phyloP scores from a whole-genome alignment of 306 rosid species.

The Vigna hirtella region DNA sequence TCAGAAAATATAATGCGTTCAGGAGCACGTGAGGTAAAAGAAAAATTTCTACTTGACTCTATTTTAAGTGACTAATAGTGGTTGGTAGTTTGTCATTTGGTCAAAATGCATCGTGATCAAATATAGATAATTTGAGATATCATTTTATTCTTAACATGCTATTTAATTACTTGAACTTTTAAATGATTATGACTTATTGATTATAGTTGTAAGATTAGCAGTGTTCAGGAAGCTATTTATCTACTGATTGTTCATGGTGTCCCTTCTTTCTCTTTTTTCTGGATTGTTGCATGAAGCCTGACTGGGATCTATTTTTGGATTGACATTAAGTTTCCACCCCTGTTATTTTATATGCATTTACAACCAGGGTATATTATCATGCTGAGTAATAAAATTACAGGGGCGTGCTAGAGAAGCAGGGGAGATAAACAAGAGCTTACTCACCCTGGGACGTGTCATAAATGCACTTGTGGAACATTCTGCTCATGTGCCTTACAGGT shows the following conservation, averaged over 20 bases:
- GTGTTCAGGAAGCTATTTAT: not conserved
- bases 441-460: conserved; percentile 95
- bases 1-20: conserved; percentile 97
- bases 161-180: not conserved
- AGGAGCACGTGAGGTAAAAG: conserved; percentile 93
- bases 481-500: conserved; percentile 95
- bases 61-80: conserved; percentile 9
- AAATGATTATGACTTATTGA: not conserved
- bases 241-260: not conserved
- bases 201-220: not conserved
- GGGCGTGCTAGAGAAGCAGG: conserved; percentile 99
- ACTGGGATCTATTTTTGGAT: not conserved
- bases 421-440: conserved; percentile 98
- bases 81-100: conserved; percentile 4
- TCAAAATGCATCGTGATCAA: conserved; percentile 32
- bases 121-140: not conserved
- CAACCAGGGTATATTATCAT: not conserved
- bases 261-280: not conserved
- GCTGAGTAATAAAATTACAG: conserved; percentile 52
- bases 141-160: not conserved
- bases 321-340: conserved; percentile 14
- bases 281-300: not conserved
- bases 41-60: conserved; percentile 18
- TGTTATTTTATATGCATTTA: not conserved
- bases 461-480: conserved; percentile 97